Conservation (phyloP, 768 basidiomycete genomes). For the Lentinula sp. region DNA sequence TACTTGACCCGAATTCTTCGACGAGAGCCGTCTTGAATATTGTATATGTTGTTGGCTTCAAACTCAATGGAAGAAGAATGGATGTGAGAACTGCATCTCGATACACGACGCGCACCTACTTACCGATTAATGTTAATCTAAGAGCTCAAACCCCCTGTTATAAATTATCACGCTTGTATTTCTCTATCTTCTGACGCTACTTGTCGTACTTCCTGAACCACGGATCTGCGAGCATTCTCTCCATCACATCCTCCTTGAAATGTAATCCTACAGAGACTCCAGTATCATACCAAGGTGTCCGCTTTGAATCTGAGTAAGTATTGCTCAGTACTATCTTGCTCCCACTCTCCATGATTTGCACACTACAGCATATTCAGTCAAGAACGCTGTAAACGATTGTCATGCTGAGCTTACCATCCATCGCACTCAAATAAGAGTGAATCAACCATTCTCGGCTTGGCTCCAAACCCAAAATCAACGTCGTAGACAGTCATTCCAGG, state of each 20-base stretch:
- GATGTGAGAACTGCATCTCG: too few species aligned
- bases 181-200: too few species aligned
- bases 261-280: constrained; percentile 18
- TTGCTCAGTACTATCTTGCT: not conserved
- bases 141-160: too few species aligned
- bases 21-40: too few species aligned
- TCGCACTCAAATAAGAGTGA: constrained; percentile 26
- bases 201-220: constrained; percentile 15
- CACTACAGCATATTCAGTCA: not conserved
- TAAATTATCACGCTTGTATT: too few species aligned
- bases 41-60: too few species aligned
- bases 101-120: too few species aligned
- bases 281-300: constrained; percentile 6
- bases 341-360: constrained; percentile 6
- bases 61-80: too few species aligned
- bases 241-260: constrained; percentile 16
- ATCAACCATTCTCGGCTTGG: constrained; percentile 19
- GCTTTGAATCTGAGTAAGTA: not conserved
- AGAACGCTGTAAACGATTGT: constrained; percentile 15
- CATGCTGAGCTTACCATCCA: constrained; percentile 17
- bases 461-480: constrained; percentile 24
- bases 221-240: constrained; percentile 18
- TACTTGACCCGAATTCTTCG: too few species aligned
- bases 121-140: too few species aligned
- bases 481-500: constrained; percentile 21